Conservation (phyloP, 768 basidiomycete species). For the Fomitopsis pulvina region DNA sequence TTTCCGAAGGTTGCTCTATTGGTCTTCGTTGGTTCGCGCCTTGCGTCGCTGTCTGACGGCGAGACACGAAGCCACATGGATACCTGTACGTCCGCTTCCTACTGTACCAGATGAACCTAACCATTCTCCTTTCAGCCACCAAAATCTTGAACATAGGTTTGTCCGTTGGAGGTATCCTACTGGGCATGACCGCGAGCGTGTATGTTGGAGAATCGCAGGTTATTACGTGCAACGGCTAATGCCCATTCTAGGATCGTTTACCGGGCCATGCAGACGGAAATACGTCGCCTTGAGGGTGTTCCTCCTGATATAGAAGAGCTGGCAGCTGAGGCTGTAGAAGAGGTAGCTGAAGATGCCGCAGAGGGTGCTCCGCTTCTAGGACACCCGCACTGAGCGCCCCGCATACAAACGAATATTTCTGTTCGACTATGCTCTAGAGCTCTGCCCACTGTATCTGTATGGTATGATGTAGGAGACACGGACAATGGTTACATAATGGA, state of each 20-base stretch:
- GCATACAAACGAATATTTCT: not conserved
- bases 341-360: conserved; percentile 51
- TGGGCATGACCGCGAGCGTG: conserved; percentile 62
- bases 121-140: conserved; percentile 45
- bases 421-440: not conserved
- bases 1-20: conserved; percentile 69
- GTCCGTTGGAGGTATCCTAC: conserved; percentile 49
- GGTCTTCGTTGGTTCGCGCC: conserved; percentile 72
- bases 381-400: not conserved
- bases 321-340: conserved; percentile 54
- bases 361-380: conserved; percentile 55
- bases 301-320: conserved; percentile 44
- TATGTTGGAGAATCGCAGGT: conserved; percentile 27
- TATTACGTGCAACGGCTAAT: too few relatives aligned
- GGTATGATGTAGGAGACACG: not conserved
- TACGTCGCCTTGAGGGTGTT: conserved; percentile 44
- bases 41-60: conserved; percentile 72
- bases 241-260: conserved; percentile 62
- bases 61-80: conserved; percentile 73
- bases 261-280: conserved; percentile 53
- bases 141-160: conserved; percentile 59
- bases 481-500: not conserved
- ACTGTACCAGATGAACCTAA: not conserved
- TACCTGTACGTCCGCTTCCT: conserved; percentile 39
- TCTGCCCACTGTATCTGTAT: not conserved